Evolutionary conservation across 352 stramenopile genomes (phyloP).

Genomic region (Globisporangium canariense): DNA sequence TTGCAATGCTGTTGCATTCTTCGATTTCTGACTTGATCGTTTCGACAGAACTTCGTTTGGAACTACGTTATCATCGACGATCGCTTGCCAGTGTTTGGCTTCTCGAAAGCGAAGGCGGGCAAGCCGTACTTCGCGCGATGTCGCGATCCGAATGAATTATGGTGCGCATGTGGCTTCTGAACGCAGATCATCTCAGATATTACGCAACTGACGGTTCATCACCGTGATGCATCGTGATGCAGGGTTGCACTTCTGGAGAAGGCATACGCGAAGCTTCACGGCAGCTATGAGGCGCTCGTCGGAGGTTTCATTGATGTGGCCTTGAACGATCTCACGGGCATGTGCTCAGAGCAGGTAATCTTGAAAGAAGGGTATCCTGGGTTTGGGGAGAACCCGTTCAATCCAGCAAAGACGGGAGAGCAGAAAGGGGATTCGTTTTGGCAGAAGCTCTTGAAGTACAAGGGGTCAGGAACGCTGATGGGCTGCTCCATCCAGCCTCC

Average conservation of each 20-base stretch:
- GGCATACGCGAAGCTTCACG: conserved; percentile 91
- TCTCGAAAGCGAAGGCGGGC: conserved; percentile 69
- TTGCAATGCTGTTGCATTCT: neutral
- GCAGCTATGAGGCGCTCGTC: conserved; percentile 86
- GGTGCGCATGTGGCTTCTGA: conserved; percentile 36
- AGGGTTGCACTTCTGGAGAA: conserved; percentile 90
- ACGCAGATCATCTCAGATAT: neutral
- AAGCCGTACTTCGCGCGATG: conserved; percentile 84
- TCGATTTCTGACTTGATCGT: neutral
- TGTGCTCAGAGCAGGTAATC: conserved; percentile 88
- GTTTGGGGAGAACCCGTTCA: conserved; percentile 69
- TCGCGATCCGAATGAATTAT: conserved; percentile 84
- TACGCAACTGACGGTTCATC: neutral
- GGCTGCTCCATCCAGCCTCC: conserved; percentile 88
- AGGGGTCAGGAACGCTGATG: conserved; percentile 85
- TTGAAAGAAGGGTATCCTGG: conserved; percentile 77
- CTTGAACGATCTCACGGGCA: conserved; percentile 88
- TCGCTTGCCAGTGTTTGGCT: conserved; percentile 80
- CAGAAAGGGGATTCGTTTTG: conserved; percentile 72
- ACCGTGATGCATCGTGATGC: neutral
- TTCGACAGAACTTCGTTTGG: conserved; percentile 79
- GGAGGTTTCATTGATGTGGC: conserved; percentile 89
- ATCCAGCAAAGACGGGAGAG: conserved; percentile 34
- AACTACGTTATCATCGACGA: conserved; percentile 93
- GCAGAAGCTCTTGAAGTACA: conserved; percentile 74